Conservation (phyloP, 108 stramenopile species). For the Cyclotella choctawhatcheeana region DNA sequence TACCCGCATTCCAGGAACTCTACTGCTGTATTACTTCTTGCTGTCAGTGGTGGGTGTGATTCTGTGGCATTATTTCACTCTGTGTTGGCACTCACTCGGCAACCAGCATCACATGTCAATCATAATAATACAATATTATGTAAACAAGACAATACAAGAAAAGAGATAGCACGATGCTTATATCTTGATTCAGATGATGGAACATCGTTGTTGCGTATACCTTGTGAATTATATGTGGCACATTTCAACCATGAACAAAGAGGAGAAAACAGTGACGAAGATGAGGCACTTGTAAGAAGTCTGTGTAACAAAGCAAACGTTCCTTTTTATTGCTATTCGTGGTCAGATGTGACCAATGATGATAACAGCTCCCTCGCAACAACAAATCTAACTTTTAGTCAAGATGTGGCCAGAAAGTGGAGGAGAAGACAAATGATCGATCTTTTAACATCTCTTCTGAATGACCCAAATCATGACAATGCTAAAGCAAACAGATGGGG, state of each 20-base stretch:
- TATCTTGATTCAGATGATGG: slow-evolving; percentile 18
- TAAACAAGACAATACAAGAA: neutral
- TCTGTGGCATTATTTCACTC: slow-evolving; percentile 85
- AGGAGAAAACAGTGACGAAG: slow-evolving; percentile 66
- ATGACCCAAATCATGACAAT: slow-evolving; percentile 2
- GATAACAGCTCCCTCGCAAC: neutral
- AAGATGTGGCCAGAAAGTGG: slow-evolving; percentile 86
- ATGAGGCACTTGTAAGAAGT: slow-evolving; percentile 66
- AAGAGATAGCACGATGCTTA: slow-evolving; percentile 8
- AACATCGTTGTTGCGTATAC: slow-evolving; percentile 13
- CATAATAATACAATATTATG: neutral
- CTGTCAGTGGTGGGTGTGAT: slow-evolving; percentile 92
- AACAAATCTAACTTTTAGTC: slow-evolving; percentile 63
- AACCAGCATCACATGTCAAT: neutral
- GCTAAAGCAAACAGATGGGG: slow-evolving; percentile 38
- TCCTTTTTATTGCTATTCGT: slow-evolving; percentile 64
- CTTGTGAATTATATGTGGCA: slow-evolving; percentile 70
- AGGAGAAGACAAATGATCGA: slow-evolving; percentile 52
- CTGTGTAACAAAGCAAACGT: slow-evolving; percentile 54
- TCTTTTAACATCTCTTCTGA: slow-evolving; percentile 38
- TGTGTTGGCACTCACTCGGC: slow-evolving; percentile 46
- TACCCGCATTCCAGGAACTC: neutral
- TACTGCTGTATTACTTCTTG: slow-evolving; percentile 58
- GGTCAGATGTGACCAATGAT: slow-evolving; percentile 46
- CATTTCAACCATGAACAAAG: slow-evolving; percentile 91